A percentile compares a stretch with the other conserved stretches of the same genome.
Conservation (phyloP, 805 yeast species). For the Isabelozyma pseudorhagii region DNA sequence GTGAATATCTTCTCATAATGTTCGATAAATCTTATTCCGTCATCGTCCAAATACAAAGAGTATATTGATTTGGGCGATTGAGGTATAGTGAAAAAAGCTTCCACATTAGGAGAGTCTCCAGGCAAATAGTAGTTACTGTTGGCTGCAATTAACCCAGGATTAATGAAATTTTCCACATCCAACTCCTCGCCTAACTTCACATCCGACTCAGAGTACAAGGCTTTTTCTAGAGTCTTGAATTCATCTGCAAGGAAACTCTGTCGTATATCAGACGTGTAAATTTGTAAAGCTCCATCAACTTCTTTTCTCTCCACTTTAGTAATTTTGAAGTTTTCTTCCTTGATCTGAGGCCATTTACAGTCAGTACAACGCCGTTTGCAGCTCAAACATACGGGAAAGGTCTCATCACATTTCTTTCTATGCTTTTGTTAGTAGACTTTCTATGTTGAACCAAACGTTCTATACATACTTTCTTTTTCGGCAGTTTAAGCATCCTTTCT, state of each 20-base stretch:
- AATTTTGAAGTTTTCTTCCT: neutral
- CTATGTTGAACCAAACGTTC: neutral
- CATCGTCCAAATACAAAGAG: constrained; percentile 2
- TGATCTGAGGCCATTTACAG: constrained; percentile 12
- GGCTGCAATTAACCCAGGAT: neutral
- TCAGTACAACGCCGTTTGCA: constrained; percentile 10
- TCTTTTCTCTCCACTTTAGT: neutral
- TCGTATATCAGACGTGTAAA: neutral
- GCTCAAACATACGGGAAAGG: constrained; percentile 15
- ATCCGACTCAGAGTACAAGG: neutral
- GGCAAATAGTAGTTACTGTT: neutral
- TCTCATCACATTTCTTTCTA: constrained; percentile 21
- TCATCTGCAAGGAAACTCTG: neutral
- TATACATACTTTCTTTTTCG: constrained; percentile 9
- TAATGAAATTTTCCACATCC: neutral
- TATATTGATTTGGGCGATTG: neutral
- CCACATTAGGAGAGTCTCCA: neutral
- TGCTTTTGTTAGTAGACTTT: constrained; percentile 1
- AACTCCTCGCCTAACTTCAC: neutral
- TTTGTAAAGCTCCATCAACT: neutral
- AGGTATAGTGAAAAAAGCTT: neutral
- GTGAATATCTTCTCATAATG: constrained; percentile 14
- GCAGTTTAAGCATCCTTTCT: constrained; percentile 18
- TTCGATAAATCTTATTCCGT: constrained; percentile 14
- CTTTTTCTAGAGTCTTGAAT: neutral